Conservation (phyloP, 2,329 filamentous ascomycete species). For the Hypocrella siamensis region DNA sequence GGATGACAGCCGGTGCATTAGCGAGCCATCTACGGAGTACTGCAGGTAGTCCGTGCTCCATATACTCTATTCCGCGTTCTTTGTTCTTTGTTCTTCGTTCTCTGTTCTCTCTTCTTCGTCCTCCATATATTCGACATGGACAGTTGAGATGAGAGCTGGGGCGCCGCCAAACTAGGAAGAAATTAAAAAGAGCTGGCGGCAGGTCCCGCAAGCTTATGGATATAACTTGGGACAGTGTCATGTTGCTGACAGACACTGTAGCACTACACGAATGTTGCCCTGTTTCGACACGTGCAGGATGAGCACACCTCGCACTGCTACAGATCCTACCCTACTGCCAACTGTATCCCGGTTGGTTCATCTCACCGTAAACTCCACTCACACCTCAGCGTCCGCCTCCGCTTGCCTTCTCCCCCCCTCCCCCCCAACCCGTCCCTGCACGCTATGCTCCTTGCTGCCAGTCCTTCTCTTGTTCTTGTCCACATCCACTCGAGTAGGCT, state of each 20-base stretch:
- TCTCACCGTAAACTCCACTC: constrained; percentile 25
- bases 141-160: constrained; percentile 4
- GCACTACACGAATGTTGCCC: fast-evolving
- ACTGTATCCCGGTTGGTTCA: constrained; percentile 19
- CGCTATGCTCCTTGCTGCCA: constrained; percentile 1
- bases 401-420: constrained; percentile 9
- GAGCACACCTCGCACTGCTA: constrained; percentile 2
- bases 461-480: constrained; percentile 3
- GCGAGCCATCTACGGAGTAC: too few species aligned
- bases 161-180: not conserved
- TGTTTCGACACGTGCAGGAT: constrained; percentile 2
- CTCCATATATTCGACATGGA: not conserved
- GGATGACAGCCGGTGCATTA: too few species aligned
- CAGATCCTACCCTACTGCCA: constrained; percentile 13
- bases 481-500: constrained; percentile 10
- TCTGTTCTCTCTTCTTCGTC: too few species aligned
- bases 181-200: constrained; percentile 1
- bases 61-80: too few species aligned
- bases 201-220: constrained; percentile 2
- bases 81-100: too few species aligned
- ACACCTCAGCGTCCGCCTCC: constrained; percentile 17
- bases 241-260: not conserved
- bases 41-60: too few species aligned
- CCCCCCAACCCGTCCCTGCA: constrained; percentile 4
- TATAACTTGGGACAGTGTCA: constrained; percentile 1